Conservation (phyloP, 2,329 filamentous ascomycete species). For the Byssoonygena ceratinophila region DNA sequence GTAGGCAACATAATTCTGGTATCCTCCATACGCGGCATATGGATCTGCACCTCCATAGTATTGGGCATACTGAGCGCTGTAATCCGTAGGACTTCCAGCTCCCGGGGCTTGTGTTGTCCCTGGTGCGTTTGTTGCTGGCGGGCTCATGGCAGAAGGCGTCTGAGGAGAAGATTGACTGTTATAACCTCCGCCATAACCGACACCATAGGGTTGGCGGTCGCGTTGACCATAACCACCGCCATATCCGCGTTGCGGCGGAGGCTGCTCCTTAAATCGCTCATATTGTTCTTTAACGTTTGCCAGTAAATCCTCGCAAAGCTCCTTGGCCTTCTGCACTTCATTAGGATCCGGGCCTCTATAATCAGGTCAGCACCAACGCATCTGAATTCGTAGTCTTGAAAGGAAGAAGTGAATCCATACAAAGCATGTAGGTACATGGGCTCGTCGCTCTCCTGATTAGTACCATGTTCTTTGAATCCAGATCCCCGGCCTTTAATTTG, state of each 20-base stretch:
- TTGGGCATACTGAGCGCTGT: conserved; percentile 70
- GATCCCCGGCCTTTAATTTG: conserved; percentile 97
- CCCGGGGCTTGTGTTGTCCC: conserved; percentile 18
- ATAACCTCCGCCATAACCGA: conserved; percentile 33
- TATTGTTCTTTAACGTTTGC: conserved; percentile 81
- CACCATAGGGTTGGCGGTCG: conserved; percentile 37
- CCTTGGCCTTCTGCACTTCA: conserved; percentile 77
- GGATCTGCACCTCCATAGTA: conserved; percentile 66
- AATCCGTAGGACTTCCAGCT: conserved; percentile 44
- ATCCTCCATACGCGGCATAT: conserved; percentile 85
- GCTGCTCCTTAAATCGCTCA: conserved; percentile 74
- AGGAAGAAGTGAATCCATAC: conserved; percentile 43
- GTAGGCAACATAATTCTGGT: conserved; percentile 56
- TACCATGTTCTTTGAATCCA: conserved; percentile 81
- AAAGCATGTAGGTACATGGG: conserved; percentile 95
- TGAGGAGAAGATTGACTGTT: conserved; percentile 37
- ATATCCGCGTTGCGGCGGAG: conserved; percentile 55
- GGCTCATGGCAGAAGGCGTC: conserved; percentile 36
- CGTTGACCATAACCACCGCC: conserved; percentile 43
- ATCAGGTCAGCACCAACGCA: conserved; percentile 26
- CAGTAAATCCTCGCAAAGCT: conserved; percentile 79
- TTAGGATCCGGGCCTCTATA: conserved; percentile 70
- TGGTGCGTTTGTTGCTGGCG: conserved; percentile 35
- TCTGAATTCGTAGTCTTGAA: neutral
- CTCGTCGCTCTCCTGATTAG: conserved; percentile 85